These are phyloP conservation scores for Aspergillus sp. DNA, from an alignment of 2,329 filamentous ascomycete genomes.

Conservation along the genomic window DNA sequence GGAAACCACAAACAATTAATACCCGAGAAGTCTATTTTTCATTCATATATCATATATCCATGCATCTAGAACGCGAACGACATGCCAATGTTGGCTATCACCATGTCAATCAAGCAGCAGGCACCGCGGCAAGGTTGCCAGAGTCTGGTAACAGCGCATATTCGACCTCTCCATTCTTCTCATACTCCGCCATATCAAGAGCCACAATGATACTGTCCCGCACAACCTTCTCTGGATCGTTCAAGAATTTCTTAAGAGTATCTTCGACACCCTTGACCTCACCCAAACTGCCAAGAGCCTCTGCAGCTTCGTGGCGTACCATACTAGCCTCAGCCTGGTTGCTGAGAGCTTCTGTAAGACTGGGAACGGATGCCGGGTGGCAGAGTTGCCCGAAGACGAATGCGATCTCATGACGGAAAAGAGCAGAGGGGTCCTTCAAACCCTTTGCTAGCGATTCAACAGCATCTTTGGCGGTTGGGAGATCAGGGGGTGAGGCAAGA, in stretches of 20 bases:
- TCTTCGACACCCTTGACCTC: constrained; percentile 93
- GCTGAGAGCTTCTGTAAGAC: constrained; percentile 74
- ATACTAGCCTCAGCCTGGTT: constrained; percentile 84
- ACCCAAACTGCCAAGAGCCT: constrained; percentile 90
- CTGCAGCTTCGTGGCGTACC: constrained; percentile 96
- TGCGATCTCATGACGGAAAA: constrained; percentile 96
- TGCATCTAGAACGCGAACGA: constrained; percentile 21
- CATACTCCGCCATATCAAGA: constrained; percentile 96
- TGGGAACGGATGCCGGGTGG: constrained; percentile 94
- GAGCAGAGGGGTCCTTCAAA: constrained; percentile 78
- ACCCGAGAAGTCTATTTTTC: constrained; percentile 17
- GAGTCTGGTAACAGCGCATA: constrained; percentile 83
- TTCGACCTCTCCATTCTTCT: constrained; percentile 82
- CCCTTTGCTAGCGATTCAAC: constrained; percentile 83
- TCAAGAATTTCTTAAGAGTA: constrained; percentile 74
- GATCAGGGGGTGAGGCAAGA: constrained; percentile 86
- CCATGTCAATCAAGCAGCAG: constrained; percentile 29
- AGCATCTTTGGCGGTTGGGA: constrained; percentile 85
- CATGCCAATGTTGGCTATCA: constrained; percentile 13
- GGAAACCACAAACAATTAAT: constrained; percentile 39
- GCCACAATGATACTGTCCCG: constrained; percentile 93
- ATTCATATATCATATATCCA: constrained; percentile 24
- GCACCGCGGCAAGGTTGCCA: constrained; percentile 25
- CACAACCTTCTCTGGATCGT: constrained; percentile 91
- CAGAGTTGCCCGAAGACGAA: constrained; percentile 97